Conservation (phyloP, 371 early-diverging fungal genomes). For the Capillidium rhysosporum region DNA sequence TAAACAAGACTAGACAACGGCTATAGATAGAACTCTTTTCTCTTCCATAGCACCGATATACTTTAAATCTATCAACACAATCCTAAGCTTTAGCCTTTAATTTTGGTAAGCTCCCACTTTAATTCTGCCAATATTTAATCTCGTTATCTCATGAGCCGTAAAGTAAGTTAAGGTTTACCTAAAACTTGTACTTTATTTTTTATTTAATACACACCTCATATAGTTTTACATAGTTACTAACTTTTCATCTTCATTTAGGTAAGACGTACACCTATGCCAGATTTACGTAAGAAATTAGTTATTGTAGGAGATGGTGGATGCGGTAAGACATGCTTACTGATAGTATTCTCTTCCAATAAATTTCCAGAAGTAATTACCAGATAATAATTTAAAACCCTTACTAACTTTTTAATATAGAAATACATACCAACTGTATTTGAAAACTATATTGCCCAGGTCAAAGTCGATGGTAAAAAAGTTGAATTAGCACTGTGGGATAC, state of each 20-base stretch:
- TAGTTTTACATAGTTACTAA: too few relatives aligned
- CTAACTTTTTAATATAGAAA: conserved; percentile 10
- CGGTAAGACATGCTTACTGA: conserved; percentile 30
- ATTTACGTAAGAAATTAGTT: conserved; percentile 33
- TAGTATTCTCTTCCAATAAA: conserved; percentile 15
- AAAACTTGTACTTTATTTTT: too few relatives aligned
- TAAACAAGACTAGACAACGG: too few relatives aligned
- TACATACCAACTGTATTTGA: conserved; percentile 44
- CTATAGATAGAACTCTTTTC: too few relatives aligned
- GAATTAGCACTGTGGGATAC: conserved; percentile 84
- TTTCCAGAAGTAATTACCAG: conserved; percentile 18
- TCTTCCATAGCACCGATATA: too few relatives aligned
- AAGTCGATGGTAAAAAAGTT: conserved; percentile 57
- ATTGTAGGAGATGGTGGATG: conserved; percentile 67
- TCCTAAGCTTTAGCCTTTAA: too few relatives aligned
- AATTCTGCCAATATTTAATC: too few relatives aligned
- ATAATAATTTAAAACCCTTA: not conserved
- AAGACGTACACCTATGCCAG: conserved; percentile 10
- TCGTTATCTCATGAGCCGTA: too few relatives aligned
- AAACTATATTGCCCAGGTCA: conserved; percentile 65
- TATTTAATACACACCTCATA: too few relatives aligned
- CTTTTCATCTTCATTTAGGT: conserved; percentile 1
- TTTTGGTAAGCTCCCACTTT: too few relatives aligned
- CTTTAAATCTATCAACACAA: too few relatives aligned
- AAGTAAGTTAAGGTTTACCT: too few relatives aligned